A percentile compares a stretch with the other conserved stretches of the same genome.
phyloP scores from a whole-genome alignment of 208 protist species.

The Leishmania mexicana region DNA sequence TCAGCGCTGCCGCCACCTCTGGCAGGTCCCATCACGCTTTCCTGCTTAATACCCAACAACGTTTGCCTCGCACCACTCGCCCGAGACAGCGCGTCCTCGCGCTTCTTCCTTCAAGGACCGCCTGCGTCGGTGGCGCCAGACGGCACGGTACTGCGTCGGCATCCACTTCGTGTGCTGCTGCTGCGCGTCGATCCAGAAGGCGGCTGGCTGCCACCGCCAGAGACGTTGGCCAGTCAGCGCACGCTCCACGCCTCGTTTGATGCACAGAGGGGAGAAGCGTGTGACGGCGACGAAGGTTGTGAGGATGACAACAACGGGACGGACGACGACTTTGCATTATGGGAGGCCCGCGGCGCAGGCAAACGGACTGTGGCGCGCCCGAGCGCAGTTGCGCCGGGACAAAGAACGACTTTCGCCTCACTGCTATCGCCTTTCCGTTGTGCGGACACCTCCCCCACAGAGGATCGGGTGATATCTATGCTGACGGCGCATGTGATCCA shows the following conservation, averaged over 20 bases:
- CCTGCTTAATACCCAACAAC: constrained; percentile 10
- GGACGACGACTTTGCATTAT: constrained; percentile 5
- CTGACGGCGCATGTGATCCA: constrained; percentile 12
- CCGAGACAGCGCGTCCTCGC: background rate
- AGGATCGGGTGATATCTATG: constrained; percentile 6
- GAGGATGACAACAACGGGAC: background rate
- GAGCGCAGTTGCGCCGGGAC: background rate
- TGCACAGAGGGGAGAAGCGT: background rate
- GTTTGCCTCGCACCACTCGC: constrained; percentile 13
- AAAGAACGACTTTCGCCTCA: background rate
- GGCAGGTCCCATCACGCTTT: constrained; percentile 7
- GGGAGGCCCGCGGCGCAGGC: constrained; percentile 14
- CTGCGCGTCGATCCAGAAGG: constrained; percentile 62
- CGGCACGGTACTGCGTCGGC: background rate
- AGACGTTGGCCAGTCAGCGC: constrained; percentile 33
- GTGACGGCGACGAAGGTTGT: background rate
- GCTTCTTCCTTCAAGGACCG: constrained; percentile 20
- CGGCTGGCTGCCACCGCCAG: constrained; percentile 43
- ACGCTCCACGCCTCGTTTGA: constrained; percentile 37
- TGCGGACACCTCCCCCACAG: background rate
- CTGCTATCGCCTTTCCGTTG: background rate
- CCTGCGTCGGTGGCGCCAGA: background rate
- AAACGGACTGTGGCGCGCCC: background rate
- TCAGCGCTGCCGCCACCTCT: background rate
- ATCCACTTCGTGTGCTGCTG: constrained; percentile 44